A percentile compares a stretch with the other conserved stretches of the same genome.
phyloP scores from a whole-genome alignment of 148 eudicot species.

The Amaranthus hypochondriacus region DNA sequence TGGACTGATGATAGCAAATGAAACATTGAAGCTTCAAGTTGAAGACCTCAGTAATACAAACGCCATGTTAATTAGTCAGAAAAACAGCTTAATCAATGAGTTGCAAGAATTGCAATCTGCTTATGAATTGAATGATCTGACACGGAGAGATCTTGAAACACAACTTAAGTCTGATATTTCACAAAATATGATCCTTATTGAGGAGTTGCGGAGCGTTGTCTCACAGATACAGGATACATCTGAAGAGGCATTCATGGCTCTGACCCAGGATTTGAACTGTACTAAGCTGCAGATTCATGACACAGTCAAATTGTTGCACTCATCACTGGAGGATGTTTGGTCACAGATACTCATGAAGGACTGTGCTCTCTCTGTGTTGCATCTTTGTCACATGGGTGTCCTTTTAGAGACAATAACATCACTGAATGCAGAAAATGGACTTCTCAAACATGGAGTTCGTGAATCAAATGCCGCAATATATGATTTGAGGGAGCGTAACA shows the following conservation, averaged over 20 bases:
- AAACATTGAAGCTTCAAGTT: conserved; percentile 56
- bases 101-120: conserved; percentile 43
- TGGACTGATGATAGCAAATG: conserved; percentile 65
- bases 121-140: conserved; percentile 34
- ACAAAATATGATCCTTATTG: conserved; percentile 31
- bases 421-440: conserved; percentile 64
- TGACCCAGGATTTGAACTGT: conserved; percentile 39
- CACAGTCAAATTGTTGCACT: conserved; percentile 33
- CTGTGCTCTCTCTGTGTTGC: conserved; percentile 61
- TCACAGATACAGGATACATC: conserved; percentile 33
- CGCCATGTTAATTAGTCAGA: conserved; percentile 32
- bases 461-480: conserved; percentile 56
- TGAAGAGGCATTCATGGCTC: conserved; percentile 37
- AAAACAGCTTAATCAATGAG: conserved; percentile 38
- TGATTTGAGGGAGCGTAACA: conserved; percentile 59
- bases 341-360: conserved; percentile 71
- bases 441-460: conserved; percentile 49
- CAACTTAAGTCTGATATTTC: conserved; percentile 36
- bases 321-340: conserved; percentile 71
- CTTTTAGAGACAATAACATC: conserved; percentile 60
- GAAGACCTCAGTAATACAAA: conserved; percentile 45
- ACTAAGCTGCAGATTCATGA: conserved; percentile 51
- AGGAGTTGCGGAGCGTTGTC: conserved; percentile 48
- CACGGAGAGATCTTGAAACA: conserved; percentile 40
- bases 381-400: conserved; percentile 70